Conservation (phyloP, 1,284 basidiomycete species). For the Pseudozyma pruni region DNA sequence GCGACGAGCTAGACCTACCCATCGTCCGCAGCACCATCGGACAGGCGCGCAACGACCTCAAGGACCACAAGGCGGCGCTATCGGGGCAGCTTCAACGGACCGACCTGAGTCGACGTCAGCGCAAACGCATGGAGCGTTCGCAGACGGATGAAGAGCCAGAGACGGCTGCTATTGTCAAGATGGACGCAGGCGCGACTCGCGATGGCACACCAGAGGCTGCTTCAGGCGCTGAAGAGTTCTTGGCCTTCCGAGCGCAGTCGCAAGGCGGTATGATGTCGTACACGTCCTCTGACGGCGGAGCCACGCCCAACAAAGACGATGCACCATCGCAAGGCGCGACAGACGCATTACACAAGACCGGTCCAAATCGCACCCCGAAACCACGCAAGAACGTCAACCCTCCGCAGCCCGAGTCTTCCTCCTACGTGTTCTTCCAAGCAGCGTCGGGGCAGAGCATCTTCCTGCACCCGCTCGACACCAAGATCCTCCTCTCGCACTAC, state of each 20-base stretch:
- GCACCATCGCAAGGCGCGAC: constrained; percentile 1
- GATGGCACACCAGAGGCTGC: constrained; percentile 34
- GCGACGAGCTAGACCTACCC: constrained; percentile 53
- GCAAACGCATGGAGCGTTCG: constrained; percentile 44
- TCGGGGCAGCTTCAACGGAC: constrained; percentile 25
- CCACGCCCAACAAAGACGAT: constrained; percentile 1
- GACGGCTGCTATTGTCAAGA: neutral
- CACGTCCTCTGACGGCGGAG: constrained; percentile 6
- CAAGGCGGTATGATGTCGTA: constrained; percentile 28
- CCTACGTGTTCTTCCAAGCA: constrained; percentile 94
- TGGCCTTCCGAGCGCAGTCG: constrained; percentile 28
- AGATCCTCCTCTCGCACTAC: constrained; percentile 87
- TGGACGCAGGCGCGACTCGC: constrained; percentile 3
- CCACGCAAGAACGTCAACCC: constrained; percentile 58
- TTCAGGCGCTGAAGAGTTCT: constrained; percentile 38
- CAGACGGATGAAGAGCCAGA: constrained; percentile 40
- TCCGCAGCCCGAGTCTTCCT: constrained; percentile 55
- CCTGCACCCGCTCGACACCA: constrained; percentile 94
- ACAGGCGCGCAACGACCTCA: constrained; percentile 72
- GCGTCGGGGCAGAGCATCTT: constrained; percentile 90
- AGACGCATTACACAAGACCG: constrained; percentile 4
- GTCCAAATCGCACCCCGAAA: constrained; percentile 17
- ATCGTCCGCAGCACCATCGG: constrained; percentile 53
- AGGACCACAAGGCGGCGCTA: constrained; percentile 69
- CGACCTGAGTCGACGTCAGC: constrained; percentile 48